A percentile compares a stretch with the other conserved stretches of the same genome.
phyloP scores from a whole-genome alignment of 83 land plant species.

The Picea abies region DNA sequence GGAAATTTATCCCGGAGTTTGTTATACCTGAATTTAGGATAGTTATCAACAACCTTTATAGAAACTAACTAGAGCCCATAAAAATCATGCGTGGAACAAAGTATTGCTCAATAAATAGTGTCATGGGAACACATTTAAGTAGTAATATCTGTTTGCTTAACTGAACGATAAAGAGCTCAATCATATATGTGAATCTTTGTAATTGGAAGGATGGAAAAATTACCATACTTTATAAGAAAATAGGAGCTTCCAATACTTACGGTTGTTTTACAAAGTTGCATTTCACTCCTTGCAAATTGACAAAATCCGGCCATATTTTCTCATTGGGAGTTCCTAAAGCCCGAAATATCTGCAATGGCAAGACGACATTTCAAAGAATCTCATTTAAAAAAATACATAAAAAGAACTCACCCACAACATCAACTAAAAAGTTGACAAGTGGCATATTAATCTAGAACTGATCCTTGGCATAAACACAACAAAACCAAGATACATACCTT shows the following conservation, averaged over 20 bases:
- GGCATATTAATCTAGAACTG: background rate
- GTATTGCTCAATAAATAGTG: background rate
- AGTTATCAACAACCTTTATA: background rate
- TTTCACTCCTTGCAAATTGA: conserved; percentile 71
- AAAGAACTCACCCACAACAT: background rate
- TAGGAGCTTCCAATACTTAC: conserved; percentile 42
- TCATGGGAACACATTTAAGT: background rate
- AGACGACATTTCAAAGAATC: background rate
- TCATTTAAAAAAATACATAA: background rate
- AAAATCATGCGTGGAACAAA: background rate
- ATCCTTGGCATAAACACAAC: background rate
- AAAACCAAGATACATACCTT: conserved; percentile 49
- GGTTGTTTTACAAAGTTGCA: conserved; percentile 79
- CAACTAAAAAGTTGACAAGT: background rate
- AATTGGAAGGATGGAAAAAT: background rate
- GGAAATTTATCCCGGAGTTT: conserved; percentile 91
- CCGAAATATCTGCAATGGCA: conserved; percentile 69
- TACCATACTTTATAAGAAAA: background rate
- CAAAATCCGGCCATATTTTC: conserved; percentile 89
- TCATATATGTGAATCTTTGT: background rate
- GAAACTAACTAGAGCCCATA: background rate
- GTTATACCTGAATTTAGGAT: conserved; percentile 60
- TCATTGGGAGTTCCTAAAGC: conserved; percentile 91
- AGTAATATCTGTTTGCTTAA: background rate
- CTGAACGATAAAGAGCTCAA: background rate